Evolutionary conservation across 2,329 filamentous ascomycete species (phyloP).

Genomic region (Phialophora verrucosa): DNA sequence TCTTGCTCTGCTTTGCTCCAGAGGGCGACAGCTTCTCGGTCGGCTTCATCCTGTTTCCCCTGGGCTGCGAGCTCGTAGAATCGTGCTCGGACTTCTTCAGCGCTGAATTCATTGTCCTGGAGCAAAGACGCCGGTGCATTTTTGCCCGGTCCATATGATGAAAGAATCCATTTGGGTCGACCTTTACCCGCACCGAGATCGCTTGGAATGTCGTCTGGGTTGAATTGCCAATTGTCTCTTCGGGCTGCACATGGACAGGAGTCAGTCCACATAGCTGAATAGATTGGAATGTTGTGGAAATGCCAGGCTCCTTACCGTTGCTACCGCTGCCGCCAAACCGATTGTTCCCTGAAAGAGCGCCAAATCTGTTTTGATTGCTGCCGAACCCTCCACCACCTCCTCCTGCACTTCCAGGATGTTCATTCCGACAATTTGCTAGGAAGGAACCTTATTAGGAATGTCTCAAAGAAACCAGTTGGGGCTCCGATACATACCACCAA

Average conservation of each 20-base stretch:
- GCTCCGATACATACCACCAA: conserved; percentile 59
- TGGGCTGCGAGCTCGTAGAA: conserved; percentile 70
- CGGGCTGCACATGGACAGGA: conserved; percentile 29
- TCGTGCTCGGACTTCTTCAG: conserved; percentile 79
- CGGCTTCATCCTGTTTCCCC: conserved; percentile 59
- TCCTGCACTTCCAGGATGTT: conserved; percentile 59
- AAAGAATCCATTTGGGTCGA: conserved; percentile 82
- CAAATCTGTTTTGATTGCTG: conserved; percentile 32
- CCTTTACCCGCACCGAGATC: conserved; percentile 69
- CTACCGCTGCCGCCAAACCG: conserved; percentile 23
- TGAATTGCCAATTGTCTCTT: conserved; percentile 52
- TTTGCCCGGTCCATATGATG: conserved; percentile 78
- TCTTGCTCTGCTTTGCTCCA: conserved; percentile 71
- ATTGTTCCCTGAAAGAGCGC: conserved; percentile 36
- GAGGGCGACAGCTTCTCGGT: conserved; percentile 60
- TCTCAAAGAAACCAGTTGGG: background rate
- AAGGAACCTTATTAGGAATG: conserved; percentile 3
- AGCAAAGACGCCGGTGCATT: conserved; percentile 83
- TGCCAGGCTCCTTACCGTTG: conserved; percentile 24
- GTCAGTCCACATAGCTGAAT: conserved; percentile 19
- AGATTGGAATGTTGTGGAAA: background rate
- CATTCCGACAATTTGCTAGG: conserved; percentile 63
- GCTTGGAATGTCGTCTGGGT: conserved; percentile 63
- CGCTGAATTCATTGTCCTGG: conserved; percentile 84
- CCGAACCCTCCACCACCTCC: conserved; percentile 4